Percentiles rank a stretch among this genome's conserved stretches.
phyloP scores from a whole-genome alignment of 805 yeast genomes.

The Myxozyma sirexii region DNA sequence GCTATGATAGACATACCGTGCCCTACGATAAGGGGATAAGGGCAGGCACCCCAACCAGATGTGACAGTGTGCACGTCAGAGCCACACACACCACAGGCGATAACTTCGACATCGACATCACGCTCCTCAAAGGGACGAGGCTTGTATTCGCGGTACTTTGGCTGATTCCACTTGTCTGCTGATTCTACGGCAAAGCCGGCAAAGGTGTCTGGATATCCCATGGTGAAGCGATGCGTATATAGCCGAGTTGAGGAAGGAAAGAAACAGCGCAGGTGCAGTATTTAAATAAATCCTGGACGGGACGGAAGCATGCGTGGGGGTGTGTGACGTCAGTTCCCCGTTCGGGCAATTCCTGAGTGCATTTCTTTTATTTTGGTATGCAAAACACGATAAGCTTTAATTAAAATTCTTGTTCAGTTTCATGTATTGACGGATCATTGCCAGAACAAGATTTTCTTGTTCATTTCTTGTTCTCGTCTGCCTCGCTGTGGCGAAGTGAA shows the following conservation, averaged over 20 bases:
- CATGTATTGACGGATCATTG: no score
- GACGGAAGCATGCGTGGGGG: no score
- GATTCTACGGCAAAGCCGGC: slow-evolving; percentile 56
- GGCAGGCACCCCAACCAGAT: slow-evolving; percentile 54
- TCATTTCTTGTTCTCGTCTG: no score
- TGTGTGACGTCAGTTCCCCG: no score
- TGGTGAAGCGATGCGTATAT: not conserved
- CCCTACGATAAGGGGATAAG: slow-evolving; percentile 50
- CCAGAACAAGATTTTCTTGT: no score
- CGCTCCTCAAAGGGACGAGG: slow-evolving; percentile 36
- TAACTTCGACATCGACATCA: slow-evolving; percentile 48
- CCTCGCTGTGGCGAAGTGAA: no score
- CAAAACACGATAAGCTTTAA: no score
- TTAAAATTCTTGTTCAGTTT: no score
- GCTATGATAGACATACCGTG: slow-evolving; percentile 45
- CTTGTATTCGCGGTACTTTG: slow-evolving; percentile 30
- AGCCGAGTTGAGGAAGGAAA: not conserved
- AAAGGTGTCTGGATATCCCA: slow-evolving; percentile 57
- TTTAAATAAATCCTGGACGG: no score
- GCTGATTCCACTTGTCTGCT: slow-evolving; percentile 27
- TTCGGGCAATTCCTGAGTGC: no score
- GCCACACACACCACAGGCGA: slow-evolving; percentile 58
- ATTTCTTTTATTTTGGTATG: no score
- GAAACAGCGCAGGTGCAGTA: not conserved
- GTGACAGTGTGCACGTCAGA: slow-evolving; percentile 55